phyloP scores from a whole-genome alignment of 306 rosid genomes.

The Vigna hirtella region DNA sequence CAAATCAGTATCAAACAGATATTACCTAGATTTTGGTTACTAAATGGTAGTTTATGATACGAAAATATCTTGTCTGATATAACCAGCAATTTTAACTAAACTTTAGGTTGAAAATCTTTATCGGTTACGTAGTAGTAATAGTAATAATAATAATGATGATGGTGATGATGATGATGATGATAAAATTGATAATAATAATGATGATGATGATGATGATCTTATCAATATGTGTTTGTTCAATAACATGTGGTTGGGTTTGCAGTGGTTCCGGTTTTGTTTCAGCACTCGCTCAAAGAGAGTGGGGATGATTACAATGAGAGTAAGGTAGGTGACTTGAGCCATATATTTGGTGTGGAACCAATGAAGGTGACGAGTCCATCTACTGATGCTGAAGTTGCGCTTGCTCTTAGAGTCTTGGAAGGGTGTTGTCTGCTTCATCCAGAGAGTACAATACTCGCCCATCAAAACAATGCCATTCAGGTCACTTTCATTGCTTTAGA shows the following conservation, averaged over 20 bases:
- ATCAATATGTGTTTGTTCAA: slow-evolving; percentile 9
- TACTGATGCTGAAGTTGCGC: slow-evolving; percentile 67
- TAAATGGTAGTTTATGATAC: too few relatives aligned
- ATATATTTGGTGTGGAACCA: slow-evolving; percentile 79
- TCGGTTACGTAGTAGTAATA: too few relatives aligned
- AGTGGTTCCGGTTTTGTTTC: slow-evolving; percentile 92
- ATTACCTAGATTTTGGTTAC: too few relatives aligned
- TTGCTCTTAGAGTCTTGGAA: slow-evolving; percentile 74
- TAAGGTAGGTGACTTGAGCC: slow-evolving; percentile 62
- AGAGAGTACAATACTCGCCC: slow-evolving; percentile 63
- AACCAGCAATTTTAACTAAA: too few relatives aligned
- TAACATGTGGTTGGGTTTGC: neutral
- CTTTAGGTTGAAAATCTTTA: too few relatives aligned
- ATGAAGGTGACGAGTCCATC: slow-evolving; percentile 77
- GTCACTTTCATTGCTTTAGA: slow-evolving; percentile 36
- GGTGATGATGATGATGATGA: too few relatives aligned
- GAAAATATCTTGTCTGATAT: too few relatives aligned
- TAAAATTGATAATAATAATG: too few relatives aligned
- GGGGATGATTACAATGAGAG: slow-evolving; percentile 55
- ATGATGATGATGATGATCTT: too few relatives aligned
- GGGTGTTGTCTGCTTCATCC: slow-evolving; percentile 79
- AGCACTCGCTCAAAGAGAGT: slow-evolving; percentile 74
- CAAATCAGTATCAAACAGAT: too few relatives aligned
- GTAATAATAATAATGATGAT: too few relatives aligned
- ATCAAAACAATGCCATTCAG: slow-evolving; percentile 69